Evolutionary conservation across 768 basidiomycete species (phyloP).

Genomic region (Lactarius akahatsu): DNA sequence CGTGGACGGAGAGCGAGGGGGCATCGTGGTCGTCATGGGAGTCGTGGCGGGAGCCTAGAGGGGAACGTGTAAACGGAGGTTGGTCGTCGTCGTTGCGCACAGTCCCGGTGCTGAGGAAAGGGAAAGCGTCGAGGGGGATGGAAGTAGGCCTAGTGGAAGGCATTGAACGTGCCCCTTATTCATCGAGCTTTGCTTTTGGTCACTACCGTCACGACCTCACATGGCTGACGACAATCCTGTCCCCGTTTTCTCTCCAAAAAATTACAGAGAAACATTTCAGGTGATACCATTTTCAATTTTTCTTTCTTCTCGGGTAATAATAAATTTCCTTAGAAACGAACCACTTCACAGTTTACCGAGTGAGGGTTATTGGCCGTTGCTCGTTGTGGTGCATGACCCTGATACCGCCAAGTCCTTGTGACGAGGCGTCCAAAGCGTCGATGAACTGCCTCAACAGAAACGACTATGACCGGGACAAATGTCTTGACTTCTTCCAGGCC

Average conservation of each 20-base stretch:
- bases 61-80: conserved; percentile 11
- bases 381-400: background rate
- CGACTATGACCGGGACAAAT: conserved; percentile 68
- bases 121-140: conserved; percentile 15
- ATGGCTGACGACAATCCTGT: conserved; percentile 8
- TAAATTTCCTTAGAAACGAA: conserved; percentile 14
- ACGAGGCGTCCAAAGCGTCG: conserved; percentile 72
- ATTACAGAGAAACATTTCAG: conserved; percentile 37
- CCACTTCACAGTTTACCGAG: conserved; percentile 28
- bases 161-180: conserved; percentile 10
- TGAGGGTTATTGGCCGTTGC: background rate
- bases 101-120: conserved; percentile 2
- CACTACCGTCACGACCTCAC: background rate
- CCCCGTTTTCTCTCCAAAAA: conserved; percentile 30
- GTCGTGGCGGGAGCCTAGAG: background rate
- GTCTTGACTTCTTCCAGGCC: conserved; percentile 76
- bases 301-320: background rate
- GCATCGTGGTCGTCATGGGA: background rate
- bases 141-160: too few species aligned
- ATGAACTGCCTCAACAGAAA: conserved; percentile 68
- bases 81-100: conserved; percentile 5
- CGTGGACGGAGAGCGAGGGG: background rate
- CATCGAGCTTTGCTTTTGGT: background rate
- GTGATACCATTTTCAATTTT: conserved; percentile 23
- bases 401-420: conserved; percentile 60